Percentiles rank a stretch among this genome's conserved stretches.
These are phyloP conservation scores for Corchorus capsularis DNA, from an alignment of 345 rosid species.

Conservation along the genomic window DNA sequence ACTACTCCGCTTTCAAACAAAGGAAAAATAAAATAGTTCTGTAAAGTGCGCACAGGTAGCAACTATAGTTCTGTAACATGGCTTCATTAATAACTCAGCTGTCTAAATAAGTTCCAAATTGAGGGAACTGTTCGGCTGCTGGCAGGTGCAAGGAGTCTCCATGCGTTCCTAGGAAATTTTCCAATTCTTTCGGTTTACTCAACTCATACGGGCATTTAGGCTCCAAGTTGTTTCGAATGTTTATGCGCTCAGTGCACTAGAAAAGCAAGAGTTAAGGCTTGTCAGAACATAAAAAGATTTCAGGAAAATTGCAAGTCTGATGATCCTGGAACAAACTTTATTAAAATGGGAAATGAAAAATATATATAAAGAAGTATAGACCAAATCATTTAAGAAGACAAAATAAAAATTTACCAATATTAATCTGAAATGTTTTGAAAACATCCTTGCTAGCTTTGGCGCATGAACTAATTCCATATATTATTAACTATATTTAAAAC, in stretches of 20 bases:
- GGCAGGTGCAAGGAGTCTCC: background rate
- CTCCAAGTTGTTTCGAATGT: slow-evolving; percentile 31
- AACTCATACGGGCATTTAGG: slow-evolving; percentile 28
- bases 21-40: no score
- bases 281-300: background rate
- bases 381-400: background rate
- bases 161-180: slow-evolving; percentile 4
- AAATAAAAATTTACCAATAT: background rate
- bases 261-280: background rate
- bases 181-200: background rate
- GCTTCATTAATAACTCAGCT: background rate
- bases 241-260: slow-evolving; percentile 28
- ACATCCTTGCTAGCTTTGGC: background rate
- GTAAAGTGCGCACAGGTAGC: slow-evolving; percentile 20
- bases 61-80: slow-evolving; percentile 25
- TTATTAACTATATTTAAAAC: background rate
- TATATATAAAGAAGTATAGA: slow-evolving; percentile 17
- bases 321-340: background rate
- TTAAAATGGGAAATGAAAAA: background rate
- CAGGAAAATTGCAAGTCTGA: no score
- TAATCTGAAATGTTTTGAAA: background rate
- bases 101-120: background rate
- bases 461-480: background rate
- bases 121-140: slow-evolving; percentile 13
- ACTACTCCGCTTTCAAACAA: background rate